Evolutionary conservation across 805 yeast genomes (phyloP).

Genomic region (Grigorovia humatica): DNA sequence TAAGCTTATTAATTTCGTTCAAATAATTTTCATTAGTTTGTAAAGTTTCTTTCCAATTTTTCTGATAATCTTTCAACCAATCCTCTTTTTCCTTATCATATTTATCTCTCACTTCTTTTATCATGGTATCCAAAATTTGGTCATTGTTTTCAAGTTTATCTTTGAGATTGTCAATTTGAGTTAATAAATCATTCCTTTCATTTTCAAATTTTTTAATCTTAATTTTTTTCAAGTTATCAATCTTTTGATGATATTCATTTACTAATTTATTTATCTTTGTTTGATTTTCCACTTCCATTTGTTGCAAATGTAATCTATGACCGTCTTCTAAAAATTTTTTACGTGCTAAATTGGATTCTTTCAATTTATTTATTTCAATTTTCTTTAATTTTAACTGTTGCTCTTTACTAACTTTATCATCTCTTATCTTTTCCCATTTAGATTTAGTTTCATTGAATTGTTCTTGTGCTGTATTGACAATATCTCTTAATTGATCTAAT

Average conservation of each 20-base stretch:
- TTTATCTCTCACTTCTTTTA: slow-evolving; percentile 12
- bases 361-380: slow-evolving; percentile 25
- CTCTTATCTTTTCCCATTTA: slow-evolving; percentile 21
- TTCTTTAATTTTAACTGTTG: slow-evolving; percentile 25
- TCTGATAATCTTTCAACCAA: slow-evolving; percentile 21
- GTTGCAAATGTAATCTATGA: slow-evolving; percentile 28
- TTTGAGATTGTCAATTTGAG: slow-evolving; percentile 26
- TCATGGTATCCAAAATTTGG: slow-evolving; percentile 8
- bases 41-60: slow-evolving; percentile 23
- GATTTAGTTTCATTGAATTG: slow-evolving; percentile 16
- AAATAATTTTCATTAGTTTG: slow-evolving; percentile 18
- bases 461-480: slow-evolving; percentile 11
- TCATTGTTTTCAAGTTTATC: slow-evolving; percentile 17
- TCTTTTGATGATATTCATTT: slow-evolving; percentile 27
- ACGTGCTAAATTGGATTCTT: slow-evolving; percentile 20
- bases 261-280: slow-evolving; percentile 29
- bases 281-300: slow-evolving; percentile 29
- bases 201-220: slow-evolving; percentile 27
- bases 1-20: slow-evolving; percentile 19
- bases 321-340: slow-evolving; percentile 19
- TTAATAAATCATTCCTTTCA: slow-evolving; percentile 20
- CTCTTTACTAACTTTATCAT: slow-evolving; percentile 17
- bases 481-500: slow-evolving; percentile 19
- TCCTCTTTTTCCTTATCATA: slow-evolving; percentile 13
- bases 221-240: slow-evolving; percentile 31